Conservation (phyloP, 176 grass and related monocot species). For the Musa troglodytarum region DNA sequence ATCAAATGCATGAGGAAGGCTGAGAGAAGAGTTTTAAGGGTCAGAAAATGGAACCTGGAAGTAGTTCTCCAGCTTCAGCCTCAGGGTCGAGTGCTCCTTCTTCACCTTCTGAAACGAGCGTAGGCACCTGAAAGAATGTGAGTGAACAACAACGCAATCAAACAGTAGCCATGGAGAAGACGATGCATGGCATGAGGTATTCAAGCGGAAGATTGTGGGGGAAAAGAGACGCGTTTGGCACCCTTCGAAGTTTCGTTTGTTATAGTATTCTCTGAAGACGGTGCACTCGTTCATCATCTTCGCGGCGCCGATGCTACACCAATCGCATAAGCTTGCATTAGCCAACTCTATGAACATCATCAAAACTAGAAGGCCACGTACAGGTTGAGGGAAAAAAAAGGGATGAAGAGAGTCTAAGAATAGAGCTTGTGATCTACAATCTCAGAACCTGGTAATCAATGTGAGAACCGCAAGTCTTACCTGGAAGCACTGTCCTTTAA, state of each 20-base stretch:
- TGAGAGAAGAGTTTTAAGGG: conserved; percentile 2
- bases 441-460: too few species aligned
- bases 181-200: background rate
- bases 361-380: background rate
- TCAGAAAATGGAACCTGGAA: conserved; percentile 62
- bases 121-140: conserved; percentile 45
- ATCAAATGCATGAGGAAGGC: background rate
- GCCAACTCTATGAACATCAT: conserved; percentile 9
- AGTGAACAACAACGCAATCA: background rate
- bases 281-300: conserved; percentile 95
- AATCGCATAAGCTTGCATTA: conserved; percentile 18
- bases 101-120: conserved; percentile 80
- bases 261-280: conserved; percentile 55
- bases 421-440: too few species aligned
- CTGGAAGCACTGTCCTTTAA: conserved; percentile 82
- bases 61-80: conserved; percentile 90
- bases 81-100: conserved; percentile 67
- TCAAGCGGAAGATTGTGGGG: background rate
- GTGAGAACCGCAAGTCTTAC: conserved; percentile 23
- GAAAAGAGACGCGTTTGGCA: conserved; percentile 11
- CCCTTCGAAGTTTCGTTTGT: conserved; percentile 73
- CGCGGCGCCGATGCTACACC: conserved; percentile 88
- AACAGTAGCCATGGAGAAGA: background rate
- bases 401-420: too few species aligned
- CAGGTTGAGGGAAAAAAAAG: background rate